Evolutionary conservation across 2,329 filamentous ascomycete species (phyloP), one percentile per base, ranked within the genome.

Genomic region (Xylariaceae sp.): DNA sequence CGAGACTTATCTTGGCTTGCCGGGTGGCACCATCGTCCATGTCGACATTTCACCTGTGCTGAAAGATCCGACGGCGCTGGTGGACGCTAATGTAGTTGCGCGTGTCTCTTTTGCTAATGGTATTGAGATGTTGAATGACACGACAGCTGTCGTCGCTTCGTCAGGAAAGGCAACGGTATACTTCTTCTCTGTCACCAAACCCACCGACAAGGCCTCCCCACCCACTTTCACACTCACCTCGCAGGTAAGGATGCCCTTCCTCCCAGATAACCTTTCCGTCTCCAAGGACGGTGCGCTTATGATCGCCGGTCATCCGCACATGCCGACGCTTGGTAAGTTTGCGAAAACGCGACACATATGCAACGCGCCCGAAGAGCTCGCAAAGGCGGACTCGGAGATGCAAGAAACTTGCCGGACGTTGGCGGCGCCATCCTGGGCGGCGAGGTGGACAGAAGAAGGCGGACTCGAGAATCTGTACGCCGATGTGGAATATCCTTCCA

Each of bases 101-200:
- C 67, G 67, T 10, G 37, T 72, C 1, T 57, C 75, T 8, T 78
- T 74, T 36, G 67, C 75, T 7, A 78, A 78, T 42, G 75, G 75
- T 11, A 67, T 77, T 13, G 70, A 70, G 24, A 54, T 76, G 1
- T 37, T 77, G 3, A 75, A 76, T 53, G 59, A 55, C 2, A 73
- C 71, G 0, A 74, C 70, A 0, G 51, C 75, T 1, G 75, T 67
- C 0, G 69, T 77, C 9, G 69, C 75, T 1, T 69, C 75, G 0
- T 71, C 73, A 6, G 70, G 51, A 32, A 52, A 42, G 9, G 54
- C 59, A 3, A 51, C 58, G 2, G 60, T 75, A 0, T 58, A 70
- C 27, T 53, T 76, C 20, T 75, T 69, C 64, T 27, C 43, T 6
- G 41, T 70, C 29, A 44, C 41, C 48, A 15, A 8, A 16, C 18